A percentile compares a stretch with the other conserved stretches of the same genome.
Evolutionary conservation across 176 grass and related monocot species (phyloP).

Genomic region (Raddia distichophylla): DNA sequence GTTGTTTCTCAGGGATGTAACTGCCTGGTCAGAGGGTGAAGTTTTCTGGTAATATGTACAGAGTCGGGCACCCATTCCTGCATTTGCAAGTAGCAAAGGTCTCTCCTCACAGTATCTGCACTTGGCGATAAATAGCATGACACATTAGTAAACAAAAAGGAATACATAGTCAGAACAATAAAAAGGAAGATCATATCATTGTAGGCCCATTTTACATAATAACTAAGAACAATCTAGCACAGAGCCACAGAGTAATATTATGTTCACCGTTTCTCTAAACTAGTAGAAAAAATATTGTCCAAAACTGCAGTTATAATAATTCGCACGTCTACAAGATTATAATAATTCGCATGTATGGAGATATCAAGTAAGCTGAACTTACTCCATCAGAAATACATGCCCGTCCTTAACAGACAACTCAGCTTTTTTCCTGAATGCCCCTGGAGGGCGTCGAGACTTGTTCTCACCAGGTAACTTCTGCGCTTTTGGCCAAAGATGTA

Average conservation of each 20-base stretch:
- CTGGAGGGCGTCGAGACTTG: slow-evolving; percentile 76
- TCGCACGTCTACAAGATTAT: not conserved
- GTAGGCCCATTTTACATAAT: slow-evolving; percentile 11
- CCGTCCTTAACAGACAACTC: slow-evolving; percentile 94
- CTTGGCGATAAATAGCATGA: slow-evolving; percentile 15
- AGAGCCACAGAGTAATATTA: slow-evolving; percentile 24
- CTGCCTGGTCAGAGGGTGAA: slow-evolving; percentile 67
- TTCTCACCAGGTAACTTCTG: slow-evolving; percentile 88
- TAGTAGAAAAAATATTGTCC: slow-evolving; percentile 13
- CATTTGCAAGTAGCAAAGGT: slow-evolving; percentile 83
- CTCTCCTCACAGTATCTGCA: slow-evolving; percentile 97
- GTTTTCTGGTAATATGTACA: slow-evolving; percentile 98
- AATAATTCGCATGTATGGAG: not conserved
- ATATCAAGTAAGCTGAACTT: slow-evolving; percentile 48
- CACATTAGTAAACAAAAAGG: slow-evolving; percentile 29
- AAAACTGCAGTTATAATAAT: slow-evolving; percentile 6
- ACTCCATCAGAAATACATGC: slow-evolving; percentile 96
- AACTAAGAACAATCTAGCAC: slow-evolving; percentile 1
- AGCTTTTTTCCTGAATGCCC: slow-evolving; percentile 90
- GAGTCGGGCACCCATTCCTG: slow-evolving; percentile 92
- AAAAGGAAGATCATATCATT: slow-evolving; percentile 21
- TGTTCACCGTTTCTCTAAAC: slow-evolving; percentile 19
- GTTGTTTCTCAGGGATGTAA: slow-evolving; percentile 61
- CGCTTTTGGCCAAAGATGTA: slow-evolving; percentile 89
- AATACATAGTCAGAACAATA: slow-evolving; percentile 26